Evolutionary conservation across 1,284 basidiomycete species (phyloP).

Genomic region (Sanghuangporus baumii): DNA sequence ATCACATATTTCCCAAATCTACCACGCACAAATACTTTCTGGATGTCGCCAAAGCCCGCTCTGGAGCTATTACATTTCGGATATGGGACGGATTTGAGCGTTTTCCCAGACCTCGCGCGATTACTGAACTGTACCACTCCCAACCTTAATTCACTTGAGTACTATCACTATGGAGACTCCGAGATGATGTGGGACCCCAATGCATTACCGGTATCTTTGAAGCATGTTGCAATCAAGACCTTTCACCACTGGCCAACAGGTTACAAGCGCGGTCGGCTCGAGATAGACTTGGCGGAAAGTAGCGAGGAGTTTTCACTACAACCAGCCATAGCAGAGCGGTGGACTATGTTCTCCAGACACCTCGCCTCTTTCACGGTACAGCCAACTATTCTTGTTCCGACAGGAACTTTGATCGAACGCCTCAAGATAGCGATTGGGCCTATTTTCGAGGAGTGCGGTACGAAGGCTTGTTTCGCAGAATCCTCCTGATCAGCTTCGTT

Average conservation of each 20-base stretch:
- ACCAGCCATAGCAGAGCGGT: background rate
- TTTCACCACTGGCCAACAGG: slow-evolving; percentile 9
- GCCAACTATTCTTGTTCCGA: slow-evolving; percentile 5
- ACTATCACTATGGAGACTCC: slow-evolving; percentile 9
- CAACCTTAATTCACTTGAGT: slow-evolving; percentile 4
- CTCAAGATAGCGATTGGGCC: background rate
- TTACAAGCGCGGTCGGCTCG: background rate
- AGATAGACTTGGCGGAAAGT: background rate
- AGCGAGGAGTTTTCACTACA: background rate
- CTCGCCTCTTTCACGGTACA: background rate
- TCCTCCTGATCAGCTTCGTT: background rate
- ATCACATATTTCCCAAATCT: slow-evolving; percentile 6
- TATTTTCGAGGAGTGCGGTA: background rate
- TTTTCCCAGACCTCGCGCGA: slow-evolving; percentile 5
- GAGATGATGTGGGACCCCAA: slow-evolving; percentile 10
- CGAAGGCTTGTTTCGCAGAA: background rate
- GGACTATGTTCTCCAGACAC: slow-evolving; percentile 6
- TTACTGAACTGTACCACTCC: background rate
- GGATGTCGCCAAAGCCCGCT: background rate
- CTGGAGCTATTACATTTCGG: slow-evolving; percentile 7
- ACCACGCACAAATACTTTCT: slow-evolving; percentile 4
- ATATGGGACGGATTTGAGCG: slow-evolving; percentile 5
- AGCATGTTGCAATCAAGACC: slow-evolving; percentile 8
- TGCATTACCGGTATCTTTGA: slow-evolving; percentile 3
- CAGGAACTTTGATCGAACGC: background rate